Evolutionary conservation across 1,139 yeast species (phyloP).

Genomic region (Blastobotrys buckinghamii): DNA sequence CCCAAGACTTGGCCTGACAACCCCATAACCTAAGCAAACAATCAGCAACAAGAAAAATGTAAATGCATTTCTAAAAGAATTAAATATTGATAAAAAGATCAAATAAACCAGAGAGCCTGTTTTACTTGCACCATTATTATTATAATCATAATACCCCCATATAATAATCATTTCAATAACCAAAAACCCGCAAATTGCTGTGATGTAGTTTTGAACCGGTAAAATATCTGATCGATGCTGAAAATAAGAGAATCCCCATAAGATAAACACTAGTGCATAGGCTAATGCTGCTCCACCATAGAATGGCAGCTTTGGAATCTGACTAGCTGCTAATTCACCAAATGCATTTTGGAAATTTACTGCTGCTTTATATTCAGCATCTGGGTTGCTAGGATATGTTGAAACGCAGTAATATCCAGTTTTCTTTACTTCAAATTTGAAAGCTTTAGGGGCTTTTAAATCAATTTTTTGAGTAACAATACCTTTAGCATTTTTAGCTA

Average conservation of each 20-base stretch:
- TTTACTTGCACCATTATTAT: slow-evolving; percentile 55
- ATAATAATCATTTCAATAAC: slow-evolving; percentile 80
- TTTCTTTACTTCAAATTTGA: slow-evolving; percentile 56
- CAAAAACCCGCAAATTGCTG: slow-evolving; percentile 78
- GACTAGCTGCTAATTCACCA: slow-evolving; percentile 84
- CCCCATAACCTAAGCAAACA: slow-evolving; percentile 90
- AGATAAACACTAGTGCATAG: slow-evolving; percentile 72
- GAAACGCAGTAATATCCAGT: slow-evolving; percentile 94
- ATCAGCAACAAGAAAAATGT: slow-evolving; percentile 82
- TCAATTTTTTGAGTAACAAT: slow-evolving; percentile 48
- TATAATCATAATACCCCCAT: slow-evolving; percentile 87
- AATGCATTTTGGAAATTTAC: slow-evolving; percentile 85
- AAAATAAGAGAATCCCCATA: slow-evolving; percentile 81
- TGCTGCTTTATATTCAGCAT: slow-evolving; percentile 50
- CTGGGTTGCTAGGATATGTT: slow-evolving; percentile 44
- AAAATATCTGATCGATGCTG: slow-evolving; percentile 82
- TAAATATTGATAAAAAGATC: slow-evolving; percentile 69
- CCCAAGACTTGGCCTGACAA: slow-evolving; percentile 77
- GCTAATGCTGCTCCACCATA: slow-evolving; percentile 82
- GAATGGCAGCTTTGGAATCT: slow-evolving; percentile 84
- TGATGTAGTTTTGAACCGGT: slow-evolving; percentile 84
- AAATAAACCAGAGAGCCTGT: slow-evolving; percentile 69
- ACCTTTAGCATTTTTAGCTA: slow-evolving; percentile 36
- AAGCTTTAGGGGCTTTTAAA: slow-evolving; percentile 53
- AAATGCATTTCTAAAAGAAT: slow-evolving; percentile 77